Evolutionary conservation across 228 moss, liverwort and hornwort species (phyloP), one percentile per base, ranked within the genome.

Genomic region (Sphagnum fallax): DNA sequence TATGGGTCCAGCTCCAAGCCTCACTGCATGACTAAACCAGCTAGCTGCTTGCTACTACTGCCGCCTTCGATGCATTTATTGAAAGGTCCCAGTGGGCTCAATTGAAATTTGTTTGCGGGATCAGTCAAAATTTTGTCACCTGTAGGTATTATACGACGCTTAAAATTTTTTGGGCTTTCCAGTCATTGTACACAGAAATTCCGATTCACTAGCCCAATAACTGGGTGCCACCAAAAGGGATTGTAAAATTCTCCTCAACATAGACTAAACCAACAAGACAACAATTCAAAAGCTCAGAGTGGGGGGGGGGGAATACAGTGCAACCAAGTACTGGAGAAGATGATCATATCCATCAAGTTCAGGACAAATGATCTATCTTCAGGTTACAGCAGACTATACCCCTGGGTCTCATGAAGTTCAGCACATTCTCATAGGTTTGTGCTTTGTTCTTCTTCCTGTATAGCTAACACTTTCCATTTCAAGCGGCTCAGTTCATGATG

Each of bases 1-100:
- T 74, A 81, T 93, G 80, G 78, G 81, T 11, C 73, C 89, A 52
- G 87, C 87, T 68, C 79, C 89, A 5, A 91, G 91, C 67, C 88
- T 88, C 50, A 90, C 89, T 70, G 66, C 88, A 89, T 66, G 85
- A 82, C 61, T 88, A 10, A 64, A 49, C 15, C 68, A 47, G 11
- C 2, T 0, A 14, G 18, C 48, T 32, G 32, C 32, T 32, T 32
- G 61, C 9, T 16, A 32, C 13, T 12, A 16, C 12, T 48, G 7
- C 69, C 51, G 55, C 47, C 32, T 32, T 32, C 32, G 32, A 32
- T 63, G 16, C 50, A 32, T 50, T 15, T 14, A 50, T 51, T 49
- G 18, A 59, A 60, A 49, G 60, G 10, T 16, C 9, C 9, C 16
- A 48, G 13, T 32, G 12, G n/a, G 18, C 51, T 63, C 75, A 72